Conservation (phyloP, 2,329 filamentous ascomycete species). For the Aspergillus fischeri region DNA sequence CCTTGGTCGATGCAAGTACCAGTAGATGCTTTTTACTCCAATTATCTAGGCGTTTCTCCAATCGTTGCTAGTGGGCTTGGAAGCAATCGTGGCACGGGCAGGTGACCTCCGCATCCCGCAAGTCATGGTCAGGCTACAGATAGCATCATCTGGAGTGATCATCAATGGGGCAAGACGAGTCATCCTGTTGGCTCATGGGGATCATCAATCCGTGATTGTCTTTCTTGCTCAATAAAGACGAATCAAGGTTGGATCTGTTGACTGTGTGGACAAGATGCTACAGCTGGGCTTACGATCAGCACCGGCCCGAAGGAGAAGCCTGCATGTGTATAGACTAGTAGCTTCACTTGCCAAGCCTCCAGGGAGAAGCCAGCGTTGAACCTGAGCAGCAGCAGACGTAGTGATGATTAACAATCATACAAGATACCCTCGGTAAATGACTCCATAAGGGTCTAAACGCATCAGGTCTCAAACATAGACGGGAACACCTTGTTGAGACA, state of each 20-base stretch:
- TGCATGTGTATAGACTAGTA: background rate
- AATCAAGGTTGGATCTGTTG: too few species aligned
- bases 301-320: background rate
- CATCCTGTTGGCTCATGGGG: background rate
- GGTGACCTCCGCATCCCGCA: background rate
- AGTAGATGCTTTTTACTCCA: background rate
- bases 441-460: too few species aligned
- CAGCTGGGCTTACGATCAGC: background rate
- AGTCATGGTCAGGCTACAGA: background rate
- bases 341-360: too few species aligned
- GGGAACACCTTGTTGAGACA: background rate
- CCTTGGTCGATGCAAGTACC: background rate
- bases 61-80: background rate
- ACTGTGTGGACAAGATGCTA: background rate
- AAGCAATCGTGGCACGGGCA: background rate
- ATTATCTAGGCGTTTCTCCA: background rate
- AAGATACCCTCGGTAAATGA: background rate
- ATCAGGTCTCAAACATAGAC: background rate
- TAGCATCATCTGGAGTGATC: background rate
- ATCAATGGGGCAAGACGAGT: background rate
- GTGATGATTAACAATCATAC: background rate
- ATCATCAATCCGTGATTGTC: background rate
- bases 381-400: background rate
- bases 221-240: too few species aligned
- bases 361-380: background rate